Conservation (phyloP, 495 filamentous ascomycete genomes). For the Parathielavia hyrcaniae region DNA sequence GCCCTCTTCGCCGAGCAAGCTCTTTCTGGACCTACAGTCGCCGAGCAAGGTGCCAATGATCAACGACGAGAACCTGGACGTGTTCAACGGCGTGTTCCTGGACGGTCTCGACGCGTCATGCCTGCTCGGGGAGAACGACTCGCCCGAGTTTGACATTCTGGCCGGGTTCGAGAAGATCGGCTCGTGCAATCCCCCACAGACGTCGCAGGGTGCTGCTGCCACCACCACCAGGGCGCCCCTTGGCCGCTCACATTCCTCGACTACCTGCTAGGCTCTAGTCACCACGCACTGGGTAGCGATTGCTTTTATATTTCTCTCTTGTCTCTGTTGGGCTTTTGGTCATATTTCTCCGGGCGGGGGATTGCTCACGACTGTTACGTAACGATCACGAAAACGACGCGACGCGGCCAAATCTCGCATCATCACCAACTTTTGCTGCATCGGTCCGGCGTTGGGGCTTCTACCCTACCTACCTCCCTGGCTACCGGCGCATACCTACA, state of each 20-base stretch:
- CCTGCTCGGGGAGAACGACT: constrained; percentile 56
- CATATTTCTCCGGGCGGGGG: not conserved
- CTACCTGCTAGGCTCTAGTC: constrained; percentile 34
- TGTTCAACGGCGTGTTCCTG: constrained; percentile 34
- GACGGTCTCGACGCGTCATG: constrained; percentile 52
- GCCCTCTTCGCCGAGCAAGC: constrained; percentile 43
- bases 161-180: constrained; percentile 90
- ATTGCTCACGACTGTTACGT: constrained; percentile 12
- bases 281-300: not conserved
- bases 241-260: constrained; percentile 38
- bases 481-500: too few species aligned
- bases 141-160: constrained; percentile 71
- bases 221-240: constrained; percentile 28
- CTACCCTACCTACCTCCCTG: not conserved
- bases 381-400: constrained; percentile 1
- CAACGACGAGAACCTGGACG: constrained; percentile 42
- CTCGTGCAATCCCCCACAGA: constrained; percentile 32
- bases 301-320: not conserved
- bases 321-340: not conserved
- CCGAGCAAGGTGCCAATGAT: constrained; percentile 36
- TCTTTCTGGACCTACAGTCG: constrained; percentile 53
- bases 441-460: not conserved
- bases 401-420: not conserved
- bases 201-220: constrained; percentile 21
- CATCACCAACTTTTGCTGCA: not conserved